Evolutionary conservation across 1,284 basidiomycete genomes (phyloP).

Genomic region (Neonothopanus nambi): DNA sequence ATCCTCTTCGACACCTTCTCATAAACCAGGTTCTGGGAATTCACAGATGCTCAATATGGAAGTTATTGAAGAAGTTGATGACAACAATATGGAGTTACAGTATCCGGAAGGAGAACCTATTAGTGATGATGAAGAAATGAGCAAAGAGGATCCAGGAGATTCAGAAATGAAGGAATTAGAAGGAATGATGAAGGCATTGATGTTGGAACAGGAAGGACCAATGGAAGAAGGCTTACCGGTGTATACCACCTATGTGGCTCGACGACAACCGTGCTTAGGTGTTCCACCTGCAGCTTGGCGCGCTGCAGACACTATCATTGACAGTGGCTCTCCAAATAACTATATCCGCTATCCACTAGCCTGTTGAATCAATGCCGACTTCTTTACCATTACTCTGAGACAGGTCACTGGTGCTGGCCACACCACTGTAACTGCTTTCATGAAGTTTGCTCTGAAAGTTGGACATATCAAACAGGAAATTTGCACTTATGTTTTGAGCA

Average conservation of each 20-base stretch:
- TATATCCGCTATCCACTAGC: background rate
- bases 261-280: no score
- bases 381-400: background rate
- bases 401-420: background rate
- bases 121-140: no score
- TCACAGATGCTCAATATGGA: background rate
- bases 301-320: background rate
- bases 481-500: background rate
- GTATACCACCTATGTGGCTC: no score
- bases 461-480: background rate
- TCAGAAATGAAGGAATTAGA: background rate
- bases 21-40: background rate
- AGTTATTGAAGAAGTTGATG: background rate
- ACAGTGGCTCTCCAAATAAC: slow-evolving; percentile 6
- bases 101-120: no score
- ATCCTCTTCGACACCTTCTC: background rate
- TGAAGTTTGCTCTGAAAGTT: background rate
- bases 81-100: background rate
- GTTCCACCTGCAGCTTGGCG: no score
- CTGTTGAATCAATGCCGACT: background rate
- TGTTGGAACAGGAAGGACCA: no score
- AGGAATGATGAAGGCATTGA: background rate
- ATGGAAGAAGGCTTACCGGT: no score
- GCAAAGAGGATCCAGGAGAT: no score
- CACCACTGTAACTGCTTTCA: background rate